These are phyloP conservation scores for Trichoderma parareesei DNA, from an alignment of 495 filamentous ascomycete species.

Conservation along the genomic window DNA sequence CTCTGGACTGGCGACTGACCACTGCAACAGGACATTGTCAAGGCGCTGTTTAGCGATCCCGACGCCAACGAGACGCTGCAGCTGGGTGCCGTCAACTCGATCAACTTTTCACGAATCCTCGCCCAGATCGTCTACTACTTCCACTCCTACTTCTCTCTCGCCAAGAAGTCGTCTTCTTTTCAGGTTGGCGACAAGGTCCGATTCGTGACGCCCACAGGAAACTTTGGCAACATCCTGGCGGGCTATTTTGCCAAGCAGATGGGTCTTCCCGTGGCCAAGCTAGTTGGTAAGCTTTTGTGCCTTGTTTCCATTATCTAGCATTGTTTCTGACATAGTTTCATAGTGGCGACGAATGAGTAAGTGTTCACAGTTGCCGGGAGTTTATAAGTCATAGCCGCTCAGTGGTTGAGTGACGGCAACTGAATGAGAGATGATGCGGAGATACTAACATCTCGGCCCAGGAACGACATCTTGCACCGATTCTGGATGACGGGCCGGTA, in stretches of 20 bases:
- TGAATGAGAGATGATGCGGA: too few relatives aligned
- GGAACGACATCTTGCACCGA: slow-evolving; percentile 81
- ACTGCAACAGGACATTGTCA: slow-evolving; percentile 66
- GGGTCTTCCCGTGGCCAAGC: slow-evolving; percentile 77
- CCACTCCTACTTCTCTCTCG: slow-evolving; percentile 76
- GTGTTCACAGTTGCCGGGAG: background rate
- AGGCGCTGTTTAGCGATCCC: slow-evolving; percentile 79
- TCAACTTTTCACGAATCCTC: slow-evolving; percentile 85
- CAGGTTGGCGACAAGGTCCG: slow-evolving; percentile 54
- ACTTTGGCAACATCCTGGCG: slow-evolving; percentile 94
- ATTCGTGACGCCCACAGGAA: slow-evolving; percentile 82
- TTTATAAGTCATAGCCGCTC: background rate
- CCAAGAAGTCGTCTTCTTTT: slow-evolving; percentile 40
- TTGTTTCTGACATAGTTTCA: background rate
- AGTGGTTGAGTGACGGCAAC: background rate
- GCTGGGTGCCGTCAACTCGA: slow-evolving; percentile 81
- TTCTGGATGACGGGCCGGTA: slow-evolving; percentile 79
- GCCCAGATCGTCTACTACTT: slow-evolving; percentile 95
- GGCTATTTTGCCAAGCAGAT: slow-evolving; percentile 87
- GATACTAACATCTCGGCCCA: slow-evolving; percentile 17
- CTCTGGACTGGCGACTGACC: too few relatives aligned
- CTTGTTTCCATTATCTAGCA: slow-evolving; percentile 21
- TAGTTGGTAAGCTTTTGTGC: slow-evolving; percentile 61
- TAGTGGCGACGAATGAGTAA: slow-evolving; percentile 5
- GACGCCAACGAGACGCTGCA: slow-evolving; percentile 63